Conservation (phyloP, 148 eudicot genomes). For the Amaranthus hypochondriacus region DNA sequence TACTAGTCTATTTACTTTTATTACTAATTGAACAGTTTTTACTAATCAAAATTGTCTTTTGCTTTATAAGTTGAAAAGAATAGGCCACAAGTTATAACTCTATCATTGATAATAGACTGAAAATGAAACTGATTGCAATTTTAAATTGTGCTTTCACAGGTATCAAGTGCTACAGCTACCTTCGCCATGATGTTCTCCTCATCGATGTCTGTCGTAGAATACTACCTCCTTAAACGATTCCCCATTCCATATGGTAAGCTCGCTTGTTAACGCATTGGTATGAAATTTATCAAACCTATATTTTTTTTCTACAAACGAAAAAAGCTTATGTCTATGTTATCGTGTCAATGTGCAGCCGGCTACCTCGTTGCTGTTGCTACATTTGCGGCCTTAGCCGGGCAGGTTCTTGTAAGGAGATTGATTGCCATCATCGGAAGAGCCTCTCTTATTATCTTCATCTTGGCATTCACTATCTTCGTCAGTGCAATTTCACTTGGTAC, state of each 20-base stretch:
- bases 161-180: constrained; percentile 72
- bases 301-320: no score
- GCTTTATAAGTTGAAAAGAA: no score
- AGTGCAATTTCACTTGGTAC: constrained; percentile 67
- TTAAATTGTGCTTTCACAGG: constrained; percentile 27
- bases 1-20: no score
- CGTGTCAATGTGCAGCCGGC: constrained; percentile 33
- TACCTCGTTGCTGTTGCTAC: constrained; percentile 56
- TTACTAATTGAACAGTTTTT: no score
- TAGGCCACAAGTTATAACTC: no score
- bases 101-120: background rate
- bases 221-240: constrained; percentile 60
- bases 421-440: constrained; percentile 53
- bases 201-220: constrained; percentile 65
- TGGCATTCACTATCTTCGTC: constrained; percentile 52
- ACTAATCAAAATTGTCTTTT: background rate
- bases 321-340: no score
- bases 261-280: background rate
- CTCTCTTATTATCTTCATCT: constrained; percentile 60
- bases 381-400: constrained; percentile 57
- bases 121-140: background rate
- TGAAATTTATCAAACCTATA: no score
- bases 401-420: constrained; percentile 48
- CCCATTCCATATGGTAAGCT: constrained; percentile 63
- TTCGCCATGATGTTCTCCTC: constrained; percentile 64